phyloP scores from a whole-genome alignment of 192 early-diverging fungal genomes.

The Kickxella alabastrina region DNA sequence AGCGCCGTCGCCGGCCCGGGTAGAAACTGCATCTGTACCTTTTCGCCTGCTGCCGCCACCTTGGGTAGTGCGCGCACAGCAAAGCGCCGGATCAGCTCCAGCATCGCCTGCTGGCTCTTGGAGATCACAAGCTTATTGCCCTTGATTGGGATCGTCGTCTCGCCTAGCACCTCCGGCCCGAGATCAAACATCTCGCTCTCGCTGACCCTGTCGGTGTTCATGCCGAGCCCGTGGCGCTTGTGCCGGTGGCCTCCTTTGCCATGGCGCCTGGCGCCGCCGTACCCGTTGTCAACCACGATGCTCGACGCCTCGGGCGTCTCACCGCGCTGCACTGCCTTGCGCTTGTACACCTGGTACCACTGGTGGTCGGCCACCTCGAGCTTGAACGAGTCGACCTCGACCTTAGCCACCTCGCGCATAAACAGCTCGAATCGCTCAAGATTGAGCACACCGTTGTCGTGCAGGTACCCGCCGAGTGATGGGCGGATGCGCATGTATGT shows the following conservation, averaged over 20 bases:
- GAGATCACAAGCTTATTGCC: slow-evolving; percentile 35
- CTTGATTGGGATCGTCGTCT: slow-evolving; percentile 35
- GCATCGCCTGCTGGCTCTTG: slow-evolving; percentile 31
- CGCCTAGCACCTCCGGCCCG: slow-evolving; percentile 30
- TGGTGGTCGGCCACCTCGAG: slow-evolving; percentile 47
- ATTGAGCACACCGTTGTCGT: slow-evolving; percentile 72
- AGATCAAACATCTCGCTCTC: slow-evolving; percentile 21
- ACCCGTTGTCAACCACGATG: slow-evolving; percentile 7
- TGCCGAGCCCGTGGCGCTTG: not conserved
- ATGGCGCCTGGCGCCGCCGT: not conserved
- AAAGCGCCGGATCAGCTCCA: slow-evolving; percentile 40
- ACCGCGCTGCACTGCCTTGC: slow-evolving; percentile 39
- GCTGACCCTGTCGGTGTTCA: no score
- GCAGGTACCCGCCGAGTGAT: slow-evolving; percentile 80
- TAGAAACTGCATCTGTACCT: slow-evolving; percentile 44
- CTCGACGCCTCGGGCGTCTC: slow-evolving; percentile 22
- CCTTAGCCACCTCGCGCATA: slow-evolving; percentile 55
- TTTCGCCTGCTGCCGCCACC: slow-evolving; percentile 17
- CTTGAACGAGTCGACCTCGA: slow-evolving; percentile 49
- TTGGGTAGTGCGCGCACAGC: slow-evolving; percentile 43
- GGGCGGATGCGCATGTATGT: slow-evolving; percentile 65
- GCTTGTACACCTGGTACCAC: slow-evolving; percentile 53
- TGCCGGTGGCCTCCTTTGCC: not conserved
- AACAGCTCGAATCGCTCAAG: slow-evolving; percentile 58
- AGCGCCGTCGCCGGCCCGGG: slow-evolving; percentile 32